Conservation (phyloP, 768 basidiomycete species). For the Leccinum longicurvipes region DNA sequence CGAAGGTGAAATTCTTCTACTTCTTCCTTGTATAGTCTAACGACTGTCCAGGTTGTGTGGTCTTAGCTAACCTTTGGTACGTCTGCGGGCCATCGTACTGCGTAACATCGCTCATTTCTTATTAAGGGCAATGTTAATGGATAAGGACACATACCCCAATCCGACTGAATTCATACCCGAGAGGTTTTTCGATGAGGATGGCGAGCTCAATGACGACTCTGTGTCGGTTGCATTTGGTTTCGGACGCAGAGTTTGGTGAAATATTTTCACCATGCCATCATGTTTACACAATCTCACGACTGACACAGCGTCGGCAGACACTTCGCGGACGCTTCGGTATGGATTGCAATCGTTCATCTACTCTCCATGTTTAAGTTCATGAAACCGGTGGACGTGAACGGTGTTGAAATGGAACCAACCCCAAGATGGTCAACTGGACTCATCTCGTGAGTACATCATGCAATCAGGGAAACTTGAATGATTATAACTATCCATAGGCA, state of each 20-base stretch:
- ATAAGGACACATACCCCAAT: slow-evolving; percentile 26
- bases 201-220: slow-evolving; percentile 23
- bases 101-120: slow-evolving; percentile 5
- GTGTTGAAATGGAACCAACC: slow-evolving; percentile 22
- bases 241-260: slow-evolving; percentile 29
- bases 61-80: slow-evolving; percentile 31
- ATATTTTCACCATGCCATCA: neutral
- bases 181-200: slow-evolving; percentile 25
- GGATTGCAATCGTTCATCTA: slow-evolving; percentile 30
- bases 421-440: slow-evolving; percentile 30
- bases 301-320: slow-evolving; percentile 24
- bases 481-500: slow-evolving; percentile 17
- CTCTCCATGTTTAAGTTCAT: slow-evolving; percentile 29
- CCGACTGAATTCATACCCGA: slow-evolving; percentile 28
- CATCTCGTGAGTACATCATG: slow-evolving; percentile 22
- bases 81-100: neutral
- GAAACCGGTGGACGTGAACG: slow-evolving; percentile 27
- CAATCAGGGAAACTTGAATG: neutral
- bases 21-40: slow-evolving; percentile 9
- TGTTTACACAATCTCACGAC: slow-evolving; percentile 1
- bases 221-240: slow-evolving; percentile 27
- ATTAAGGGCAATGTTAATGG: slow-evolving; percentile 29
- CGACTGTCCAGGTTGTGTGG: slow-evolving; percentile 23
- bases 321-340: slow-evolving; percentile 32
- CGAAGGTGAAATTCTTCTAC: slow-evolving; percentile 16